These are phyloP conservation scores for Myxozyma neotropica DNA, from an alignment of 805 yeast species.

Conservation along the genomic window DNA sequence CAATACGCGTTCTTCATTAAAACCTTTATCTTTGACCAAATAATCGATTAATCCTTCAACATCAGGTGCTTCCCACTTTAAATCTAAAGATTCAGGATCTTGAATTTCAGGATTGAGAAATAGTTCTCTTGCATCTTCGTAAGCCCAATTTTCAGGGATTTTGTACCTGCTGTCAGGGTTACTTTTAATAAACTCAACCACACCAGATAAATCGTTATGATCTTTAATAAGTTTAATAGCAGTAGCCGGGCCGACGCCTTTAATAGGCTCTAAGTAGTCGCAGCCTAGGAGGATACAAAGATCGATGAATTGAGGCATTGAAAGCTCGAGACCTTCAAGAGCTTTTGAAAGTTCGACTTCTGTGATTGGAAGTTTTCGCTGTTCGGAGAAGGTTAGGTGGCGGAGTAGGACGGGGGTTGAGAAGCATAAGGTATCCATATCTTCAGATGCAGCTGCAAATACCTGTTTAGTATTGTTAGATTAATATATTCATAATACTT, in stretches of 20 bases:
- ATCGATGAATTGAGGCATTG: slow-evolving; percentile 69
- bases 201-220: slow-evolving; percentile 76
- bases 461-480: slow-evolving; percentile 43
- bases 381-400: slow-evolving; percentile 92
- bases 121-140: slow-evolving; percentile 78
- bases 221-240: slow-evolving; percentile 87
- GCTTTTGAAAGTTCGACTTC: slow-evolving; percentile 73
- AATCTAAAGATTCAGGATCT: slow-evolving; percentile 58
- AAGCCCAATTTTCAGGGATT: slow-evolving; percentile 95
- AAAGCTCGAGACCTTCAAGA: slow-evolving; percentile 67
- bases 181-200: slow-evolving; percentile 57
- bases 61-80: slow-evolving; percentile 91
- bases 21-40: slow-evolving; percentile 85
- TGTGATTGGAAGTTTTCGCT: slow-evolving; percentile 87
- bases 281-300: slow-evolving; percentile 92
- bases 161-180: slow-evolving; percentile 64
- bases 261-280: slow-evolving; percentile 94
- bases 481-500: too few species aligned
- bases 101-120: slow-evolving; percentile 81
- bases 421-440: slow-evolving; percentile 97
- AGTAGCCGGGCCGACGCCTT: slow-evolving; percentile 95
- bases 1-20: slow-evolving; percentile 87
- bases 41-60: slow-evolving; percentile 78
- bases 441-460: slow-evolving; percentile 96
- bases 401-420: slow-evolving; percentile 80